A percentile compares a stretch with the other conserved stretches of the same genome.
Evolutionary conservation across 306 rosid species (phyloP).

Genomic region (Cicer bijugum): DNA sequence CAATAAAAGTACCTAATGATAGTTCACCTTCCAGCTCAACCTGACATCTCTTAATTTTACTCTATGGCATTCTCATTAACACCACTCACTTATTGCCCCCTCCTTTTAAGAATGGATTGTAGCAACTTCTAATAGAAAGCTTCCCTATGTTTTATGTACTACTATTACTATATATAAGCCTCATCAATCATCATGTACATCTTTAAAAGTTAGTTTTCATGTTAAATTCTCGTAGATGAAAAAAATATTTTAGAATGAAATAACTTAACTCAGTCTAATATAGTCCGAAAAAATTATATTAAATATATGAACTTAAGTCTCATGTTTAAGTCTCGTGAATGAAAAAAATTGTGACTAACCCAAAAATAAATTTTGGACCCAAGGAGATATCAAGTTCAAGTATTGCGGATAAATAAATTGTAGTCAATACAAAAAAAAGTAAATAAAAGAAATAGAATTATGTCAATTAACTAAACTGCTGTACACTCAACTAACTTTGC

Average conservation of each 20-base stretch:
- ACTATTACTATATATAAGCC: not conserved
- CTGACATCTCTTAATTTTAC: conserved; percentile 40
- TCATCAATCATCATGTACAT: conserved; percentile 2
- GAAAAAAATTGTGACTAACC: not conserved
- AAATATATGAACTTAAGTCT: not conserved
- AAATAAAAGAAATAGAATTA: conserved; percentile 29
- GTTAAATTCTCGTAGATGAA: no score
- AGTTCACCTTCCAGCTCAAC: conserved; percentile 49
- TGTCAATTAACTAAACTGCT: conserved; percentile 41
- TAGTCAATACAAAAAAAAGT: not conserved
- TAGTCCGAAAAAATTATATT: not conserved
- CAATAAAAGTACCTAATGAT: conserved; percentile 45
- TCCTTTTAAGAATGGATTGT: conserved; percentile 35
- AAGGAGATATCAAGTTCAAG: not conserved
- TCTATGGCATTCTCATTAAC: conserved; percentile 13
- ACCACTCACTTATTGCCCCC: conserved; percentile 43
- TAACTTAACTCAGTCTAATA: not conserved
- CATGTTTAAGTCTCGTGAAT: not conserved
- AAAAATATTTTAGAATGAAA: no score
- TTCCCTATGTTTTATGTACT: conserved; percentile 18
- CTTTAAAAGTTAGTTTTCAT: no score
- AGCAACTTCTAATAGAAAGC: conserved; percentile 34
- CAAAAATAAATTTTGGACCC: no score
- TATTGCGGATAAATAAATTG: not conserved
- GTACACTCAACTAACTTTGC: conserved; percentile 50